Evolutionary conservation across 139 green algal species (phyloP), one percentile per base, ranked within the genome.

Genomic region (Deuterostichococcus epilithicus): DNA sequence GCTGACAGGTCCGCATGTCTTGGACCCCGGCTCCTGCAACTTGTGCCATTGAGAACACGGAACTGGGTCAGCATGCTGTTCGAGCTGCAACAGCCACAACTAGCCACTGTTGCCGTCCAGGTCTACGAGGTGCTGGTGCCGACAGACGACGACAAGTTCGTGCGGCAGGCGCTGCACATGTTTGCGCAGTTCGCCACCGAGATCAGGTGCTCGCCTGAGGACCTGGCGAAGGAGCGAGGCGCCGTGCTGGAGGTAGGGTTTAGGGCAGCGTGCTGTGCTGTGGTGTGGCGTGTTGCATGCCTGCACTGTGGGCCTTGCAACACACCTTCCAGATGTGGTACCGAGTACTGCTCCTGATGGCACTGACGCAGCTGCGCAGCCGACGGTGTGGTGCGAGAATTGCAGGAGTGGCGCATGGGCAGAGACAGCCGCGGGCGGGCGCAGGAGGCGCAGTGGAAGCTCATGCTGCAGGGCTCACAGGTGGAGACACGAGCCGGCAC

Each of bases 211-310:
- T 75, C 81, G 5, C 37, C 77, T n/a, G 84, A 84, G 2, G 93
- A 97, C 78, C 70, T 97, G 70, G 75, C 88, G 15, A 92, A 94
- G 76, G 93, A 97, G 87, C 85, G 93, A 1, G 93, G 93, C 4
- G 88, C 93, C 3, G 93, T 97, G 72, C 60, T 97, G 72, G 93
- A 97, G 52, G 52, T 63, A 52, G 42, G 42, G 42, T 52, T 52
- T 52, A 52, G 42, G 13, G 42, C 52, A n/a, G 8, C 52, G 20
- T 52, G 42, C 42, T n/a, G n/a, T n/a, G n/a, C n/a, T n/a, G n/a
- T n/a, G n/a, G n/a, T n/a, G n/a, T n/a, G n/a, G n/a, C n/a, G n/a
- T n/a, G n/a, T n/a, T n/a, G n/a, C n/a, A n/a, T n/a, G n/a, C n/a
- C n/a, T n/a, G n/a, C n/a, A n/a, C n/a, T n/a, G n/a, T n/a, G n/a